Evolutionary conservation across 306 rosid genomes (phyloP), one percentile per base, ranked within the genome.

Genomic region (Acmispon strigosus): DNA sequence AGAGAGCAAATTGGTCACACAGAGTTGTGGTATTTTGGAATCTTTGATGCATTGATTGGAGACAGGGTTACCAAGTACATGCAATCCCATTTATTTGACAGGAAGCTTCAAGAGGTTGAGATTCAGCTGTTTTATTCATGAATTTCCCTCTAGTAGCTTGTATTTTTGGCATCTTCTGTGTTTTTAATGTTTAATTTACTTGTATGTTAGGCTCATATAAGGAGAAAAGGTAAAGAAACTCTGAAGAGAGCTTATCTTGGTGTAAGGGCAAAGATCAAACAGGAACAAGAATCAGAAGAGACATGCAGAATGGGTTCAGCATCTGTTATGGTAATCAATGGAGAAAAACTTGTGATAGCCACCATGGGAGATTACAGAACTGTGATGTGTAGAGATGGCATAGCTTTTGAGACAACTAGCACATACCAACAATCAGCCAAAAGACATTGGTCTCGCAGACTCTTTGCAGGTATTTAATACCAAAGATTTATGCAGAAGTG

Each of bases 1-100:
- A 87, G 96, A 70, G 94, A 93, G 76, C 88, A 83, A 68, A 80
- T 78, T 41, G 88, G 77, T 42, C 83, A 84, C 59, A 73, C 79
- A 11, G 92, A 90, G 62, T 47, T 90, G 16, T 93, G 97, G 94
- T 78, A 87, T 71, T 90, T 86, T 24, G 98, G 94, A 73, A 92
- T 93, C 67, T 93, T 62, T 47, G 86, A 88, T 66, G 66, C 82
- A 50, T 34, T 69, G 16, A 69, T 90, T 47, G 98, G 96, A 49
- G 94, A 90, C 36, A 39, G 42, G 36, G 79, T 93, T 20, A 70
- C 83, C 79, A 87, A 88, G 73, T 87, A 74, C 75, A 72, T 93
- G 85, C 97, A 87, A 18, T 44, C 94, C 4, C 82, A 87, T 86
- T 87, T 93, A 77, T 86, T 93, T 60, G 76, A 76, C 44, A 90